Evolutionary conservation across 306 rosid genomes (phyloP).

Genomic region (Luffa aegyptiaca): DNA sequence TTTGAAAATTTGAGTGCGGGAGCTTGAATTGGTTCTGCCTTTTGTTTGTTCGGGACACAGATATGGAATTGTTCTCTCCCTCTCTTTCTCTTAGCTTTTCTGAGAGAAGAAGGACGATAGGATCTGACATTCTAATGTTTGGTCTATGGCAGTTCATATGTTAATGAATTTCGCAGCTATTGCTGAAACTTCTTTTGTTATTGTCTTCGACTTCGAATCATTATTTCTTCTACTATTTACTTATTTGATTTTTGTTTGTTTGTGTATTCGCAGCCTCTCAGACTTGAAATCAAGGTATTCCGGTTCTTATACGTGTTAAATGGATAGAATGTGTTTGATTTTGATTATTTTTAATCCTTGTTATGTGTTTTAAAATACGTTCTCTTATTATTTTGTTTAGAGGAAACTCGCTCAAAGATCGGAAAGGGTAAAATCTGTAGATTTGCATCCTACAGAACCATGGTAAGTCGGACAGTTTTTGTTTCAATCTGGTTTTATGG

Average conservation of each 20-base stretch:
- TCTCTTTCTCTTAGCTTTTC: neutral
- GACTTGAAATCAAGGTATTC: constrained; percentile 97
- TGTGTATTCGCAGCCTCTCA: constrained; percentile 78
- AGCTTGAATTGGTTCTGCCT: constrained; percentile 9
- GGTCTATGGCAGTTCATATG: neutral
- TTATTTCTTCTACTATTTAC: constrained; percentile 26
- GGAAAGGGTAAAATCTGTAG: constrained; percentile 88
- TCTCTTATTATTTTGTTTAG: constrained; percentile 19
- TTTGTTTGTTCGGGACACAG: neutral
- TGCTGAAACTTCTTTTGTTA: neutral
- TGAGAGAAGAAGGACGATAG: neutral
- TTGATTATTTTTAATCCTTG: neutral
- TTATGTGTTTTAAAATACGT: constrained; percentile 10
- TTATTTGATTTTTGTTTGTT: constrained; percentile 17
- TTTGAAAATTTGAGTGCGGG: neutral
- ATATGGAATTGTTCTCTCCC: neutral
- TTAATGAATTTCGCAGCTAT: constrained; percentile 2
- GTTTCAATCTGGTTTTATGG: neutral
- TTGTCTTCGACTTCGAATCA: neutral
- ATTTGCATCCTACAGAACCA: constrained; percentile 99
- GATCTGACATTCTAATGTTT: neutral
- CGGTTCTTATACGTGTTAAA: constrained; percentile 1
- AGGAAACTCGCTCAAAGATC: constrained; percentile 60
- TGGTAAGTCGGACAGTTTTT: constrained; percentile 47
- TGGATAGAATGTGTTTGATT: constrained; percentile 9